Base-by-base conservation (phyloP, 2,329 filamentous ascomycete genomes). In the Alternaria metachromatica region DNA sequence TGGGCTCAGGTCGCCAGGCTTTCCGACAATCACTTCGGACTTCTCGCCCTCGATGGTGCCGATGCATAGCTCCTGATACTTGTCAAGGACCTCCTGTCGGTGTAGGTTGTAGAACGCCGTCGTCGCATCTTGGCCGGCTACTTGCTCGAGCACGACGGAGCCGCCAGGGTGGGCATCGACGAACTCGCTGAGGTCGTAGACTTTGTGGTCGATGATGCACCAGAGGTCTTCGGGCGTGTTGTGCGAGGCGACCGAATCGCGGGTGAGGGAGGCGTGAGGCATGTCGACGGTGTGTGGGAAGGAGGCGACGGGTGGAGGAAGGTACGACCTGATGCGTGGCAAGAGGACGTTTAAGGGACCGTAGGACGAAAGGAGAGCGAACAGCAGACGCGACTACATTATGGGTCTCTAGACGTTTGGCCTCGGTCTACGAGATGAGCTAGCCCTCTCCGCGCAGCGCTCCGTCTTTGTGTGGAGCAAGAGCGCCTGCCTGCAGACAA, bases 41-140 rank as follows among this genome's bases (percentile, higher is more conserved):
- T 86, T 89, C 83, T 97, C 92, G 80, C 88, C 91, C 69, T 88
- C 83, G 76, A 97, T 80, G 13, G 88, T 92, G 74, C 93, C 93
- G 72, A 97, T 87, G 80, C 88, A 90, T 18, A 97, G 86, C 72
- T 87, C 85, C 50, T 86, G 82, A 84, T 96, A 96, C 79, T 94
- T 94, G 64, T 89, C 84, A 11, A 97, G 86, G n/a, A 96, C 92
- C 81, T 97, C 93, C 72, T 97, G 93, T 25, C 93, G 86, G 82
- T 97, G 94, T 57, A 97, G 89, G 84, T 96, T 96, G 87, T 96
- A 97, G 81, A 96, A 97, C 60, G 90, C 91, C 37, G 86, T 83
- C 2, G 93, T 97, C 55, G 93, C 92, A 76, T 97, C 93, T 69
- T 88, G 87, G 66, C 93, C 93, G 28, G 92, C 93, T 51, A 95